Conservation (phyloP, 768 basidiomycete species). For the Mrakia blollopis region DNA sequence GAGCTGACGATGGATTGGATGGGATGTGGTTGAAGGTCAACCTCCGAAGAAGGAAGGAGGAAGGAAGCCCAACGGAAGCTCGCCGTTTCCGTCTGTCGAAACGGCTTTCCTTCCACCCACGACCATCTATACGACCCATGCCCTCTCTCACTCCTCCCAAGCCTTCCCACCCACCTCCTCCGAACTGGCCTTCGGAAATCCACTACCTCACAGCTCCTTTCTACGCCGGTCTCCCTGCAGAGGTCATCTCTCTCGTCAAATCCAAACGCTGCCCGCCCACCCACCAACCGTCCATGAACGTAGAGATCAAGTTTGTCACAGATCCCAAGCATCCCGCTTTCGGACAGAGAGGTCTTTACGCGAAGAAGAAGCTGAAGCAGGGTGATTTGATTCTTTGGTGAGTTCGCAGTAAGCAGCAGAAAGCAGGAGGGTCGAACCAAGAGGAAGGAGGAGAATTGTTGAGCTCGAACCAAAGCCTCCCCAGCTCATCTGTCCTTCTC, state of each 20-base stretch:
- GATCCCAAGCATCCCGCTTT: constrained; percentile 20
- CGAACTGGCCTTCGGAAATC: constrained; percentile 31
- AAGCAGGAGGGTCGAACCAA: too few species aligned
- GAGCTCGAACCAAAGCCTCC: not conserved
- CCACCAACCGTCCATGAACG: constrained; percentile 15
- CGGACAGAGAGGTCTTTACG: constrained; percentile 31
- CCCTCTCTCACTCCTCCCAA: constrained; percentile 23
- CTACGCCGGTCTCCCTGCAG: constrained; percentile 18
- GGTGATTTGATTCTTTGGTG: constrained; percentile 32
- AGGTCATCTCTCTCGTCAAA: constrained; percentile 14
- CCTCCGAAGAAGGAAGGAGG: not conserved
- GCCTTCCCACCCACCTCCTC: constrained; percentile 23
- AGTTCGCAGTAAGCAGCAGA: not conserved
- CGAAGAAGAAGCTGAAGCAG: constrained; percentile 17
- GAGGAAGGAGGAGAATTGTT: not conserved
- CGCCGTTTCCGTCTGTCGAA: not conserved
- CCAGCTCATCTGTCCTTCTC: not conserved
- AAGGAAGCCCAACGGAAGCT: not conserved
- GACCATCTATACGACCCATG: not conserved
- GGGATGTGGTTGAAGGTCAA: not conserved
- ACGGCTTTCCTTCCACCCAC: not conserved
- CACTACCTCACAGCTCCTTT: constrained; percentile 31
- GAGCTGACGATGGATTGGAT: not conserved
- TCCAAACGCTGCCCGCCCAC: constrained; percentile 3
- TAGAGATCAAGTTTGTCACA: constrained; percentile 25